Evolutionary conservation across 78 protist genomes (phyloP), one percentile per base, ranked within the genome.

Genomic region (Protostelium mycophagum): DNA sequence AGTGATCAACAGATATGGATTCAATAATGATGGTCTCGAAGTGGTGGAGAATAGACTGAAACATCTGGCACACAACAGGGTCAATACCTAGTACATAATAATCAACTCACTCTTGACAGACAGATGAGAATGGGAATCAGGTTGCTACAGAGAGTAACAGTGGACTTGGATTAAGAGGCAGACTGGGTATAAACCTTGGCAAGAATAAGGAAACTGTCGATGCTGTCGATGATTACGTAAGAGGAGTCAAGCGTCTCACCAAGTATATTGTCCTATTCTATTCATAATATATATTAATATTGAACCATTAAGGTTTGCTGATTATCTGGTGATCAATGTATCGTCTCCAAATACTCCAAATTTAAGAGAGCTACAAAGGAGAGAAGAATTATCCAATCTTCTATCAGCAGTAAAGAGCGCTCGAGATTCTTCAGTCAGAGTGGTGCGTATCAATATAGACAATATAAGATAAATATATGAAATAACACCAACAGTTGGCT

Each of bases 261-360:
- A 51, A 51, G 73, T 51, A 16, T 25, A 16, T 51, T 16, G 73
- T 51, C 16, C n/a, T n/a, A n/a, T n/a, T n/a, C n/a, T n/a, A n/a
- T n/a, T n/a, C n/a, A n/a, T n/a, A n/a, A n/a, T 5, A 51, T 51
- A 16, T 5, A 16, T 25, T 94, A n/a, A 39, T 93, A 63, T 23
- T 0, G 16, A 16, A 1, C 83, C 90, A 94, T 29, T 94, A 93
- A 34, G 28, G 25, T 83, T 37, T 28, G 97, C 98, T 16, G 97
- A 94, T 88, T 95, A 87, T 89, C 0, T 95, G n/a, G 97, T 95
- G 37, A 83, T 96, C 86, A 96, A 96, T 89, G 94, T 96, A 25
- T 93, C 96, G 0, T 94, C 96, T 34, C 98, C 98, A 83, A 96
- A 96, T 91, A 96, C 97, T 28, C 96, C 98, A 0, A 94, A 94